Evolutionary conservation across 768 basidiomycete species (phyloP).

Genomic region (Russula griseocarnosa): DNA sequence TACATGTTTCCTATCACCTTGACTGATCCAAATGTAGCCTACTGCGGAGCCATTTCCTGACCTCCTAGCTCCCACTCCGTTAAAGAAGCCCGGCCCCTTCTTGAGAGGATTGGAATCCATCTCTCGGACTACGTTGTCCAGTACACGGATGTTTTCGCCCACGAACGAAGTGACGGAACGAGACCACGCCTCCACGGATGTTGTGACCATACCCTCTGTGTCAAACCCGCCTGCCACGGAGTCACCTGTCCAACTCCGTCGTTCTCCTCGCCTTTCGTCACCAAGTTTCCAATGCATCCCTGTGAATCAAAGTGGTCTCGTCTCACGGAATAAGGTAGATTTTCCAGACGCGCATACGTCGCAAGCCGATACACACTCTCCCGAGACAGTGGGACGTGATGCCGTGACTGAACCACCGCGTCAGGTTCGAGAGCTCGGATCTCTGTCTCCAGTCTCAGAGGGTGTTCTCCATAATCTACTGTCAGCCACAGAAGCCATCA

Average conservation of each 20-base stretch:
- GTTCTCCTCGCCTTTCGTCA: not conserved
- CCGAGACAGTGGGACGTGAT: not conserved
- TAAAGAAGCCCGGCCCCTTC: constrained; percentile 1
- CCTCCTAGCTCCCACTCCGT: constrained; percentile 19
- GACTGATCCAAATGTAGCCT: constrained; percentile 5
- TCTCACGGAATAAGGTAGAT: not conserved
- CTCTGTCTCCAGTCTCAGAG: constrained; percentile 58
- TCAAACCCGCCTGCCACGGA: not conserved
- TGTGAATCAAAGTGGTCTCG: not conserved
- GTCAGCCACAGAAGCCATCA: not conserved
- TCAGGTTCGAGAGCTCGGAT: constrained; percentile 44
- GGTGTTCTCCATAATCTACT: constrained; percentile 34
- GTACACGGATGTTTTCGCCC: not conserved
- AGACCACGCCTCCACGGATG: not conserved
- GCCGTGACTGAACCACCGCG: not conserved
- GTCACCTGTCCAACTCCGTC: not conserved
- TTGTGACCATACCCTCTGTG: not conserved
- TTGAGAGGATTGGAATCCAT: not conserved
- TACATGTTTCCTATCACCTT: not conserved
- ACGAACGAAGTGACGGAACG: not conserved
- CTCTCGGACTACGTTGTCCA: not conserved
- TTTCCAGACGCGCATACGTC: not conserved
- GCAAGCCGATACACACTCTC: not conserved
- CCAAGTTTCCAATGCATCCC: not conserved
- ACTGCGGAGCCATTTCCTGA: constrained; percentile 14